phyloP scores from a whole-genome alignment of 2,329 filamentous ascomycete genomes.

The Botryotinia calthae region DNA sequence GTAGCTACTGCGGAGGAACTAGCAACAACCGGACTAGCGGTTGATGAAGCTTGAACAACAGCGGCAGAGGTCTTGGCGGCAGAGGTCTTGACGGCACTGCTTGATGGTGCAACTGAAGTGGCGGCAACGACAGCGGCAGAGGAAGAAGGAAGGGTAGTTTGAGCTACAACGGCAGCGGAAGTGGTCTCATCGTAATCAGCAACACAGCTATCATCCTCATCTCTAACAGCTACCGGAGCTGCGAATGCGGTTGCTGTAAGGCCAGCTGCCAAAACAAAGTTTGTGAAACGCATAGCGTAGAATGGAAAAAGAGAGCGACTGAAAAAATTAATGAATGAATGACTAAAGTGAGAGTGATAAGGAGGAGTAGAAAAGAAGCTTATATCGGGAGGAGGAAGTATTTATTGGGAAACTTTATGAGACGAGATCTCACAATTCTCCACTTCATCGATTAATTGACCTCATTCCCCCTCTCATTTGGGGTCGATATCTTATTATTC shows the following conservation, averaged over 20 bases:
- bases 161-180: constrained; percentile 10
- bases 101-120: constrained; percentile 8
- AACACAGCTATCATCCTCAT: constrained; percentile 17
- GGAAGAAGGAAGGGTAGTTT: constrained; percentile 6
- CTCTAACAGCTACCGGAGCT: constrained; percentile 18
- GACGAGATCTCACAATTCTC: not conserved
- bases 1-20: not conserved
- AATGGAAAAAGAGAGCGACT: constrained; percentile 9
- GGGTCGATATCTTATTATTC: not conserved
- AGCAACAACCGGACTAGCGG: not conserved
- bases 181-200: constrained; percentile 12
- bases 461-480: not conserved
- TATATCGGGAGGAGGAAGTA: not conserved
- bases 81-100: not conserved
- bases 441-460: constrained; percentile 5
- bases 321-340: constrained; percentile 6
- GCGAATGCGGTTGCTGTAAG: constrained; percentile 19
- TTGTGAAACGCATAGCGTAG: constrained; percentile 19
- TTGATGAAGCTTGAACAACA: not conserved
- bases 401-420: not conserved
- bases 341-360: constrained; percentile 10
- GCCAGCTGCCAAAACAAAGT: constrained; percentile 17
- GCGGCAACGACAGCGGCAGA: constrained; percentile 7
- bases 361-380: constrained; percentile 2
- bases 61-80: not conserved